phyloP scores from a whole-genome alignment of 495 filamentous ascomycete species.

The Penicillium herquei region DNA sequence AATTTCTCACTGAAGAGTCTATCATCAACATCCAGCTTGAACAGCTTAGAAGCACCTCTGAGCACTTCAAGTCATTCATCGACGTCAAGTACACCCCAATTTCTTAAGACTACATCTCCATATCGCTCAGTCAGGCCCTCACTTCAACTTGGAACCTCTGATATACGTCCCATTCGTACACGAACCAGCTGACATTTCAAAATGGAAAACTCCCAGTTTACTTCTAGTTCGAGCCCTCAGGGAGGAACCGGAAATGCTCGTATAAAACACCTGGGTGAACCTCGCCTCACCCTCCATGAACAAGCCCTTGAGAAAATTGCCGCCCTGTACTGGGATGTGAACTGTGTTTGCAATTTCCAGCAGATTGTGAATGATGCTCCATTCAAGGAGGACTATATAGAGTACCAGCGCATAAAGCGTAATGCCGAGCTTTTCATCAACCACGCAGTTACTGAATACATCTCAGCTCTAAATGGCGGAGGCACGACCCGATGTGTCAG shows the following conservation, averaged over 20 bases:
- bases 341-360: not conserved
- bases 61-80: no score
- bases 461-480: not conserved
- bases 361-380: not conserved
- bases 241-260: no score
- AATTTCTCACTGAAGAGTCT: no score
- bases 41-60: no score
- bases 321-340: slow-evolving; percentile 1
- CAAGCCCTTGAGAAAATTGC: not conserved
- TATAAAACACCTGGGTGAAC: no score
- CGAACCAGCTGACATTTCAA: not conserved
- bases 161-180: not conserved
- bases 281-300: not conserved
- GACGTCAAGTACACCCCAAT: not conserved
- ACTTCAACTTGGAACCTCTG: not conserved
- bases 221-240: no score
- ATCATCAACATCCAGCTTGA: no score
- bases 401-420: not conserved
- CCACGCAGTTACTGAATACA: not conserved
- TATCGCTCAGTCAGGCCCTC: no score
- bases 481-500: not conserved
- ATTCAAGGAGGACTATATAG: not conserved
- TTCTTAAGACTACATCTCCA: not conserved
- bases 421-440: not conserved
- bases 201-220: no score